phyloP scores from a whole-genome alignment of 805 yeast species.

The Pichia cabralensis region DNA sequence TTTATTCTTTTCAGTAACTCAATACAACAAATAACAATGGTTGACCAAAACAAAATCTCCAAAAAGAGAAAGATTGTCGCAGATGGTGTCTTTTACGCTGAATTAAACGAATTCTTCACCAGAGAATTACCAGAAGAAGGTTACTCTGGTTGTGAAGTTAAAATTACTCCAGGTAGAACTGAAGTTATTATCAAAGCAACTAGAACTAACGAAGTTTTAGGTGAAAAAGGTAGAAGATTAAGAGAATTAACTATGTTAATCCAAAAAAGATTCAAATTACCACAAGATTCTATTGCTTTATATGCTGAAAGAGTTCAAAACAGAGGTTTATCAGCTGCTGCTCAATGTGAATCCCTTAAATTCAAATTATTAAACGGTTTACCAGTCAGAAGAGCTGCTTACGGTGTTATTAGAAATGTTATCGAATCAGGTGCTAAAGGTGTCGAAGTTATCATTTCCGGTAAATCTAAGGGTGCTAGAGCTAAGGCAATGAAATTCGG shows the following conservation, averaged over 20 bases:
- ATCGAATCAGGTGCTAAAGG: slow-evolving; percentile 99
- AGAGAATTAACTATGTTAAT: slow-evolving; percentile 95
- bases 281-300: slow-evolving; percentile 86
- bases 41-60: too few relatives aligned
- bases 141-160: slow-evolving; percentile 99
- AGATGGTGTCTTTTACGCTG: slow-evolving; percentile 99
- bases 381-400: slow-evolving; percentile 99
- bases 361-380: slow-evolving; percentile 97
- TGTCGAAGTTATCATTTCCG: slow-evolving; percentile 99
- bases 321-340: slow-evolving; percentile 99
- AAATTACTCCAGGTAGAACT: slow-evolving; percentile 96
- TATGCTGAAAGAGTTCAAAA: slow-evolving; percentile 99
- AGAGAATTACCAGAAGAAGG: slow-evolving; percentile 99
- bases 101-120: slow-evolving; percentile 99
- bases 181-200: slow-evolving; percentile 98
- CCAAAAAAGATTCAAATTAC: slow-evolving; percentile 97
- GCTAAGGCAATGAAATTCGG: slow-evolving; percentile 99
- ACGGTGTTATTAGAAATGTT: slow-evolving; percentile 99
- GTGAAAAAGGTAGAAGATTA: slow-evolving; percentile 99
- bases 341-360: slow-evolving; percentile 98
- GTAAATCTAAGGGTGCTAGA: slow-evolving; percentile 99
- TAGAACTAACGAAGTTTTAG: slow-evolving; percentile 96
- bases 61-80: slow-evolving; percentile 96
- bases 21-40: neutral
- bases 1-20: slow-evolving; percentile 1